These are phyloP conservation scores for Eucalyptus pauciflora DNA, from an alignment of 345 rosid genomes.

Conservation along the genomic window DNA sequence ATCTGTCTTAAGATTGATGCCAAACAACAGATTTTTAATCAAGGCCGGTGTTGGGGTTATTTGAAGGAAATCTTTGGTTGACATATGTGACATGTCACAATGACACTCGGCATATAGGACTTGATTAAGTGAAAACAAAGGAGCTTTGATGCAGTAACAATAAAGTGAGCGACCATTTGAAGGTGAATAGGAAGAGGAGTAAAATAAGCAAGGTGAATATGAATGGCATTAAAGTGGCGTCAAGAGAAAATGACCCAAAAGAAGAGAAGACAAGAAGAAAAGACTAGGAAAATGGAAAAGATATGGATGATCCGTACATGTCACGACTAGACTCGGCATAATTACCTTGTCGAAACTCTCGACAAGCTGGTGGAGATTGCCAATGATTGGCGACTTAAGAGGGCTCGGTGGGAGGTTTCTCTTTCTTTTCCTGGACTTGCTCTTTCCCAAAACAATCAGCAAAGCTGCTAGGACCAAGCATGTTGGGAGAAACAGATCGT, in stretches of 20 bases:
- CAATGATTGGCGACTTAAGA: slow-evolving; percentile 7
- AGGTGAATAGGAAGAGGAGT: not conserved
- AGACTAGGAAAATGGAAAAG: not conserved
- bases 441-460: too few species aligned
- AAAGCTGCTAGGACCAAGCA: too few species aligned
- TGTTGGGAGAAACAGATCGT: too few species aligned
- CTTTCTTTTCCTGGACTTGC: not conserved
- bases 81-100: not conserved
- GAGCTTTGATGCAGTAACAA: not conserved
- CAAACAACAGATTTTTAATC: not conserved
- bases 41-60: not conserved
- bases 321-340: not conserved
- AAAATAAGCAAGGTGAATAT: not conserved
- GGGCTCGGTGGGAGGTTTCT: slow-evolving; percentile 41
- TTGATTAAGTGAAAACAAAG: not conserved
- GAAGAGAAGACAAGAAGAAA: too few species aligned
- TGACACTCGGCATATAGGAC: not conserved
- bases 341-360: too few species aligned
- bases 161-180: not conserved
- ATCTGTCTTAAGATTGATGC: not conserved
- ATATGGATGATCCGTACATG: not conserved
- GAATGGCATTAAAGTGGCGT: not conserved
- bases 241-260: too few species aligned
- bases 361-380: slow-evolving; percentile 22
- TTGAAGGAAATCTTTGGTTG: not conserved